Conservation (phyloP, 2,329 filamentous ascomycete genomes). For the Aspergillus glaucus region DNA sequence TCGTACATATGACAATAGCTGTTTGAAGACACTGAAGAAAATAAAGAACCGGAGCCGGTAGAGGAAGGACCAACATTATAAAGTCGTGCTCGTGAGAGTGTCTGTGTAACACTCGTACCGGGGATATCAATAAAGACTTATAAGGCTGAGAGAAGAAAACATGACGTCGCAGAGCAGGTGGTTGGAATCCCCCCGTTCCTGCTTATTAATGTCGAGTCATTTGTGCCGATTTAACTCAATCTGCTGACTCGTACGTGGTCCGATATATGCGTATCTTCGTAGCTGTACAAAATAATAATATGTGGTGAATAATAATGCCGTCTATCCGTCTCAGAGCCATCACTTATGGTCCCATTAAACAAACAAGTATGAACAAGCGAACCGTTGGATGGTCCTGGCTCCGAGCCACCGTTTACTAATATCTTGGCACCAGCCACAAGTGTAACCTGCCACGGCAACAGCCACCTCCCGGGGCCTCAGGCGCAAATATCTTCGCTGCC, state of each 20-base stretch:
- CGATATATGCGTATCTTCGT: background rate
- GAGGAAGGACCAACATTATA: background rate
- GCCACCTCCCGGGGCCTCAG: background rate
- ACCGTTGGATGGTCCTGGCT: too few species aligned
- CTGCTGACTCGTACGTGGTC: background rate
- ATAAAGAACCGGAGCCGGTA: background rate
- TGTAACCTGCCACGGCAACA: too few species aligned
- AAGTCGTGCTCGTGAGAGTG: background rate
- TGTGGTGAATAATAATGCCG: too few species aligned
- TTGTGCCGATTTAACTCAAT: background rate
- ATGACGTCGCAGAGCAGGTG: background rate
- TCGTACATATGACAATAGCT: background rate
- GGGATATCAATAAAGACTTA: background rate
- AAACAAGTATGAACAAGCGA: background rate
- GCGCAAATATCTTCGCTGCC: background rate
- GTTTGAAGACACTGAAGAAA: background rate
- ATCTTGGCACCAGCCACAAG: too few species aligned
- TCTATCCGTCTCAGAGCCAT: background rate
- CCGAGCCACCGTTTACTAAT: too few species aligned
- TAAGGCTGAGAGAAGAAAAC: background rate
- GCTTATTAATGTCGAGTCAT: background rate
- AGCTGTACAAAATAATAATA: background rate
- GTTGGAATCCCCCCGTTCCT: background rate
- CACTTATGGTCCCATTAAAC: background rate
- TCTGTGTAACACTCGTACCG: too few species aligned